Conservation (phyloP, 2,329 filamentous ascomycete species). For the Leptographium procerum region DNA sequence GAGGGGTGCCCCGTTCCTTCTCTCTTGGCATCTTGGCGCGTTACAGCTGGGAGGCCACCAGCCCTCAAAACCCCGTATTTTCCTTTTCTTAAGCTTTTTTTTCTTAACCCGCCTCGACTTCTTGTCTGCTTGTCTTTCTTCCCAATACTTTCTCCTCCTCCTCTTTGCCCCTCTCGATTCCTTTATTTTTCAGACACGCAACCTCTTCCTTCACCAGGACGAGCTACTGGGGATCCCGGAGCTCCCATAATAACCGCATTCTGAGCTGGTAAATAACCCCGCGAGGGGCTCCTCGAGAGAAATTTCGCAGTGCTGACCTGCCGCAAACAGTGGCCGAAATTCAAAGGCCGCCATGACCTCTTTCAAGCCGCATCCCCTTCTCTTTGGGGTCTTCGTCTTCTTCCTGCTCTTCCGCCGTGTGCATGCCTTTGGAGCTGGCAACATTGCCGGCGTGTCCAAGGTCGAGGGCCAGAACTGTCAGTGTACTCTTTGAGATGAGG, state of each 20-base stretch:
- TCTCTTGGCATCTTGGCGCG: constrained; percentile 13
- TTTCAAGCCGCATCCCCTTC: constrained; percentile 35
- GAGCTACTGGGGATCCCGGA: neutral
- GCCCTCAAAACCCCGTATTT: neutral
- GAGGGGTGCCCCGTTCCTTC: constrained; percentile 8
- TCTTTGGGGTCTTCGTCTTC: constrained; percentile 48
- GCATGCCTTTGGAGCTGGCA: constrained; percentile 76
- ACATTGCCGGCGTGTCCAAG: constrained; percentile 71
- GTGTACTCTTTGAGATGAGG: constrained; percentile 16
- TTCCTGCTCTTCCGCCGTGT: constrained; percentile 56
- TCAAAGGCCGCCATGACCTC: constrained; percentile 30
- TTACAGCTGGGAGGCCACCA: constrained; percentile 4
- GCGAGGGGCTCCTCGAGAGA: neutral
- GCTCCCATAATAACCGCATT: neutral
- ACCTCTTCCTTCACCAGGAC: neutral
- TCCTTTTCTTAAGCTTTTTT: neutral
- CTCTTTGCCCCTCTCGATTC: neutral
- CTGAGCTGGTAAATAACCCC: neutral
- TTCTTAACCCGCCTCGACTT: neutral
- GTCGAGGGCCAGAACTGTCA: constrained; percentile 74
- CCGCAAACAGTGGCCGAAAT: too few relatives aligned
- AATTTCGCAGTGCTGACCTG: neutral
- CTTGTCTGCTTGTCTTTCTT: neutral
- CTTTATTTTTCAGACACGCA: too few relatives aligned
- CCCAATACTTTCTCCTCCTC: neutral